Evolutionary conservation across 2,329 filamentous ascomycete genomes (phyloP).

Genomic region (Aspergillus pseudoterreus): DNA sequence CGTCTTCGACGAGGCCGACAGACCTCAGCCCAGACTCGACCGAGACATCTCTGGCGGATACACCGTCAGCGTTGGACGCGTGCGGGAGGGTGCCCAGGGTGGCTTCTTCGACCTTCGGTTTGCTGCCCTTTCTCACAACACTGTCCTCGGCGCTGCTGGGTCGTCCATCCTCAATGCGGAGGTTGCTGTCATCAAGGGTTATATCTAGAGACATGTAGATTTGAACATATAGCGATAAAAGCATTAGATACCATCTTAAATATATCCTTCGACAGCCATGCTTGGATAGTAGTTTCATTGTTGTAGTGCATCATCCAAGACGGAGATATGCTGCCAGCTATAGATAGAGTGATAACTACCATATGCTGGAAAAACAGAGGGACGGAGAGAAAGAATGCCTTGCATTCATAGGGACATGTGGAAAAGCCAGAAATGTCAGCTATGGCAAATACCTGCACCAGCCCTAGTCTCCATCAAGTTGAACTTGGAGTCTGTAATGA

Average conservation of each 20-base stretch:
- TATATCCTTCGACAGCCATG: too few species aligned
- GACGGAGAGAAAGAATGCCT: too few species aligned
- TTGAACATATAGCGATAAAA: conserved; percentile 13
- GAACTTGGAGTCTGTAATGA: too few species aligned
- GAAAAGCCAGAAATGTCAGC: too few species aligned
- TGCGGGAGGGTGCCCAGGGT: conserved; percentile 73
- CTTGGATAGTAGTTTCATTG: too few species aligned
- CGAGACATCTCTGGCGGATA: conserved; percentile 82
- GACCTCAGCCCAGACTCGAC: conserved; percentile 88
- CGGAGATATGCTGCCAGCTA: too few species aligned
- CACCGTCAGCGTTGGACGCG: conserved; percentile 82
- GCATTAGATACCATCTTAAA: conserved; percentile 11
- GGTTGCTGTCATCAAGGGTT: conserved; percentile 85
- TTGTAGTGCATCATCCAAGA: too few species aligned
- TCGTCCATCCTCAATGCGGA: conserved; percentile 94
- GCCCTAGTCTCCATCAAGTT: too few species aligned
- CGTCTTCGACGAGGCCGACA: conserved; percentile 84
- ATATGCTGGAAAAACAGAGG: too few species aligned
- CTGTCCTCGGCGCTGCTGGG: conserved; percentile 93
- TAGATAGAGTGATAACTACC: too few species aligned
- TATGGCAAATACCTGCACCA: too few species aligned
- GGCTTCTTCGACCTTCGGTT: conserved; percentile 95
- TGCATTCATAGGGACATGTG: too few species aligned
- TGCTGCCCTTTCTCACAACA: conserved; percentile 85
- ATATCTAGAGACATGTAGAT: conserved; percentile 50